Conservation (phyloP, 2,329 filamentous ascomycete genomes). For the Verticillium dahliae region DNA sequence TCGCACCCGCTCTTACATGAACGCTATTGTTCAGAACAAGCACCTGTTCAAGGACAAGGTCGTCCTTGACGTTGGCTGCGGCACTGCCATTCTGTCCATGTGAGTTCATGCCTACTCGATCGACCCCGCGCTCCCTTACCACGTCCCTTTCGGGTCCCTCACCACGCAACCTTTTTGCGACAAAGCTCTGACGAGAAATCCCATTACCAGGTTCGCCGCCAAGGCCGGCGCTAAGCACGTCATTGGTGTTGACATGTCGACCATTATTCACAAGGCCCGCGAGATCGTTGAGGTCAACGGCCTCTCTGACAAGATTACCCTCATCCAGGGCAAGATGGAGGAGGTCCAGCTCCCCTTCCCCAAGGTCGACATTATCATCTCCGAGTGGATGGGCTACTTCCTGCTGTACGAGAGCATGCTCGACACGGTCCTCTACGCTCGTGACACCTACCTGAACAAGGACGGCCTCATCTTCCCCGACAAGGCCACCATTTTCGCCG, state of each 20-base stretch:
- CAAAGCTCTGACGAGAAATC: background rate
- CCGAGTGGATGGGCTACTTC: conserved; percentile 99
- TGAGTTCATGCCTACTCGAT: conserved; percentile 38
- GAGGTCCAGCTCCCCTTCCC: conserved; percentile 89
- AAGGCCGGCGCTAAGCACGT: conserved; percentile 97
- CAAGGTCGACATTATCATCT: conserved; percentile 99
- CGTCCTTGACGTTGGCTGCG: conserved; percentile 95
- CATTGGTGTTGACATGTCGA: conserved; percentile 98
- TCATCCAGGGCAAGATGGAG: conserved; percentile 99
- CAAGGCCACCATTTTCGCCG: conserved; percentile 96
- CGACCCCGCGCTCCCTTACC: background rate
- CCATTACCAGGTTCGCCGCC: conserved; percentile 73
- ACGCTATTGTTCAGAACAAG: conserved; percentile 94
- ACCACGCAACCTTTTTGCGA: background rate
- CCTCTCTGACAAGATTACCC: conserved; percentile 90
- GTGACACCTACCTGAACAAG: conserved; percentile 82
- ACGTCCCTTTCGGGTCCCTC: too few species aligned
- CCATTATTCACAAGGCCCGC: conserved; percentile 96
- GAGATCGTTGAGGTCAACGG: conserved; percentile 93
- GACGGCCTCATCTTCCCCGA: conserved; percentile 96
- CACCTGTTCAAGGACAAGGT: conserved; percentile 80
- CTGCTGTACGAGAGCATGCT: conserved; percentile 98
- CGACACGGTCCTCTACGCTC: conserved; percentile 93
- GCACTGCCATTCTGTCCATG: conserved; percentile 98
- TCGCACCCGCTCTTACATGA: conserved; percentile 92